Evolutionary conservation across 73 alveolate species (phyloP).

Genomic region (Paramecium bursaria): DNA sequence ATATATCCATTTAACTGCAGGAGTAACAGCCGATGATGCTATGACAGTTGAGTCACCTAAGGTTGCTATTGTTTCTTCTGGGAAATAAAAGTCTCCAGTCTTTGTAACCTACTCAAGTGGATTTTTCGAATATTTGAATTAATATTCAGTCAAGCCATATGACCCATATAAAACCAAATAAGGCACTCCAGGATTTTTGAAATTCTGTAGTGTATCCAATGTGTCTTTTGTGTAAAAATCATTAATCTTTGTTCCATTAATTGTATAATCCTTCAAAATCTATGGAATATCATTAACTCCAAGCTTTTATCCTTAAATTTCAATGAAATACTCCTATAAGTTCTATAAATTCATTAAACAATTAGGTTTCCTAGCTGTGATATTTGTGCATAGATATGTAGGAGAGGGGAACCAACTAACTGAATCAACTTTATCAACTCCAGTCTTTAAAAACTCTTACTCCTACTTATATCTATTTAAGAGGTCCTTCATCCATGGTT

Average conservation of each 20-base stretch:
- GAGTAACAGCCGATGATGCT: conserved; percentile 60
- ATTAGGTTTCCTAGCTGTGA: neutral
- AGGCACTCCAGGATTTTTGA: conserved; percentile 60
- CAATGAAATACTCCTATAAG: neutral
- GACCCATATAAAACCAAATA: conserved; percentile 41
- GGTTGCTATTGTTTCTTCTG: neutral
- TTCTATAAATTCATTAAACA: conserved; percentile 56
- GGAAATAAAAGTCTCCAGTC: conserved; percentile 40
- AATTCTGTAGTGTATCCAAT: neutral
- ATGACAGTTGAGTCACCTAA: conserved; percentile 53
- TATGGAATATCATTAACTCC: neutral
- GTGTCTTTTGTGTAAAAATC: neutral
- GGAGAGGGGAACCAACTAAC: conserved; percentile 36
- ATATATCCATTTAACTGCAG: conserved; percentile 57
- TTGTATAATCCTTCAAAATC: conserved; percentile 7
- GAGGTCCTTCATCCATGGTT: conserved; percentile 58
- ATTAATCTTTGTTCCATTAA: neutral
- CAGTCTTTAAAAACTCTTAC: neutral
- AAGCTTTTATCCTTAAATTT: conserved; percentile 6
- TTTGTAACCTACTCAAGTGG: conserved; percentile 2
- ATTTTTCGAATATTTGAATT: conserved; percentile 26
- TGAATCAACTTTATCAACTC: neutral
- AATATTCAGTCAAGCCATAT: conserved; percentile 21
- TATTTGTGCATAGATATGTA: conserved; percentile 1
- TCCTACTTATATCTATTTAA: conserved; percentile 43